Percentiles rank a stretch among this genome's conserved stretches.
These are phyloP conservation scores for Trichosporon sp. DNA, from an alignment of 1,284 basidiomycete genomes.

Conservation along the genomic window DNA sequence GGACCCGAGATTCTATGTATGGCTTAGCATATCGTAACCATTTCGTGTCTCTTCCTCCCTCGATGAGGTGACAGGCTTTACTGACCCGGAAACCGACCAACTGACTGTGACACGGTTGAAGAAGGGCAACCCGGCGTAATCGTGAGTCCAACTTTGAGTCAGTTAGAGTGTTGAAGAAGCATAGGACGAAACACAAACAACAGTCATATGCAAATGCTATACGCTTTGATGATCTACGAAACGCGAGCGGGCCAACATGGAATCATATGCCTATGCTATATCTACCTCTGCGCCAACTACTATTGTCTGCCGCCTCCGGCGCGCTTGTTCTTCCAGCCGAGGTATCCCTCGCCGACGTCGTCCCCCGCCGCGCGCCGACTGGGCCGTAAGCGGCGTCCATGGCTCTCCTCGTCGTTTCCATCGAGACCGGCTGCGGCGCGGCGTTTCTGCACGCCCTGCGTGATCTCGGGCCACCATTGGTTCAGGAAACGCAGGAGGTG, in stretches of 20 bases:
- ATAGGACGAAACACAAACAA: not conserved
- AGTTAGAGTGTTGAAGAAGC: too few relatives aligned
- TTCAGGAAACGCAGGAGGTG: slow-evolving; percentile 75
- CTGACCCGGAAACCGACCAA: too few relatives aligned
- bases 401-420: slow-evolving; percentile 23
- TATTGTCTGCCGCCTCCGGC: not conserved
- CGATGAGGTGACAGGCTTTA: too few relatives aligned
- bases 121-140: too few relatives aligned
- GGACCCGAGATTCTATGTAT: slow-evolving; percentile 8
- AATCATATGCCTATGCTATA: slow-evolving; percentile 11
- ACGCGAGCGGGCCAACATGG: too few relatives aligned
- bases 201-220: slow-evolving; percentile 6
- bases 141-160: too few relatives aligned
- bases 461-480: slow-evolving; percentile 84
- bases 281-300: not conserved
- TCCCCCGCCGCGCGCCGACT: slow-evolving; percentile 34
- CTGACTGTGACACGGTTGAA: too few relatives aligned
- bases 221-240: not conserved
- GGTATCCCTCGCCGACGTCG: slow-evolving; percentile 40
- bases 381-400: slow-evolving; percentile 25
- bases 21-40: not conserved
- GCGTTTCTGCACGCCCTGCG: slow-evolving; percentile 66
- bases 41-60: too few relatives aligned
- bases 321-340: slow-evolving; percentile 40
- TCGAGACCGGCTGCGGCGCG: slow-evolving; percentile 42